Base-by-base conservation (phyloP, 345 rosid genomes). In the Hypericum perforatum region DNA sequence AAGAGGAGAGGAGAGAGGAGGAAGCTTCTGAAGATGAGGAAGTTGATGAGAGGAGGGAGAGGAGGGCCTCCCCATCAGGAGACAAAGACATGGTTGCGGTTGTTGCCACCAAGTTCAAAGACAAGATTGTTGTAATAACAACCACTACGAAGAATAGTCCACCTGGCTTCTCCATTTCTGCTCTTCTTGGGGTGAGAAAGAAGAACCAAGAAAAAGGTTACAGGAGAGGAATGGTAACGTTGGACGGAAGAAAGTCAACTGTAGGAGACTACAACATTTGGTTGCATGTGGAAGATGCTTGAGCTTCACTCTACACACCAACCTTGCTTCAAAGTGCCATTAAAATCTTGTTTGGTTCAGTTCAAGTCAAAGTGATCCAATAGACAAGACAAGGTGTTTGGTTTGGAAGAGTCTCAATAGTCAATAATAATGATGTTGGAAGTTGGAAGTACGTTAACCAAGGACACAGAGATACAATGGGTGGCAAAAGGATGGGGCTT, bases 11-110 rank as follows among this genome's bases (percentile, higher is more conserved):
- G 37, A 74, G 11, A 6, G 84, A 55, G 2, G 94, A 76, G 10
- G 84, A 71, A 54, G 76, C 44, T 66, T 71, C 76, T 45, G 70
- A 69, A 37, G 71, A 63, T 46, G 76, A 72, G 47, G 61, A 74
- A 43, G 79, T 70, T 2, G 77, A 72, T 13, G 89, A 74, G 48
- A 86, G 56, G 5, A 79, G 78, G 43, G 89, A 75, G 9, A 82
- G 78, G 41, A 89, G 84, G 9, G 88, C 85, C 59, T 84, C 67
- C 14, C 98, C 98, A 46, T 91, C 98, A 45, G 85, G 63, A 45
- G 98, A 84, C 11, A 86, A 74, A 40, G 85, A 72, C 32, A 22
- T 1, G 32, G 32, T 22, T 22, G 32, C 1, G 4, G 32, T 22
- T 43, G 70, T 13, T n/a, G n/a, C n/a, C n/a, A n/a, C n/a, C n/a